A percentile compares a stretch with the other conserved stretches of the same genome.
phyloP scores from a whole-genome alignment of 2,329 filamentous ascomycete genomes.

The Pezicula rhizophila region DNA sequence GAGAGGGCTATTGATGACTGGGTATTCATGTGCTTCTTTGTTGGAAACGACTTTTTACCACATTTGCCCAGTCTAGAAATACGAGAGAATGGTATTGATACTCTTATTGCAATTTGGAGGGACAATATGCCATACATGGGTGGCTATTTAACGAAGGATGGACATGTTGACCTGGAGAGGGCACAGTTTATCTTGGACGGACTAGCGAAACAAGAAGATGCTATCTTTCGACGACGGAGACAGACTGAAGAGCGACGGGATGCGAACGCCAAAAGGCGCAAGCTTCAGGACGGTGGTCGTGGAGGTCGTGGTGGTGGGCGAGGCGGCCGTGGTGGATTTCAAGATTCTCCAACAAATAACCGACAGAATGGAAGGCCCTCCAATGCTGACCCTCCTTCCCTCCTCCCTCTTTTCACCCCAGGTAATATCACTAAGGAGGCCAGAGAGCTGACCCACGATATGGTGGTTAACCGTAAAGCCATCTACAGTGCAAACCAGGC shows the following conservation, averaged over 20 bases:
- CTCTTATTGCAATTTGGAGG: conserved; percentile 92
- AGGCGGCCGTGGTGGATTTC: conserved; percentile 21
- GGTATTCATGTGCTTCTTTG: conserved; percentile 99
- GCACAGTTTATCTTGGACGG: conserved; percentile 85
- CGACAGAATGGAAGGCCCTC: conserved; percentile 16
- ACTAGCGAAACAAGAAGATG: conserved; percentile 86
- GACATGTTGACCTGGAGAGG: conserved; percentile 77
- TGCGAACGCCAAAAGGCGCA: conserved; percentile 72
- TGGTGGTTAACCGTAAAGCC: conserved; percentile 71
- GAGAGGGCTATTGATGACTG: conserved; percentile 94
- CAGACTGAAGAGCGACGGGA: conserved; percentile 80
- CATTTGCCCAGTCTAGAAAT: conserved; percentile 97
- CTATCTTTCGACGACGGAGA: conserved; percentile 83
- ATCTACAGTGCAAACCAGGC: conserved; percentile 67
- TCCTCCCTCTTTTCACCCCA: conserved; percentile 52
- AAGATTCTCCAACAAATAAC: conserved; percentile 22
- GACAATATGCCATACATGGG: conserved; percentile 89
- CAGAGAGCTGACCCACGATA: conserved; percentile 71
- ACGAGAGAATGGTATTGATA: conserved; percentile 94
- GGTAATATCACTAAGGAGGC: conserved; percentile 49
- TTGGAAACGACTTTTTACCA: conserved; percentile 96
- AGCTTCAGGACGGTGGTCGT: conserved; percentile 54
- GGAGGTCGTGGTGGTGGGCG: conserved; percentile 27
- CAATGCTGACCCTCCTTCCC: conserved; percentile 29
- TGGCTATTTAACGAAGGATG: conserved; percentile 93